Evolutionary conservation across 1,284 basidiomycete species (phyloP).

Genomic region (Phellopilus nigrolimitatus): DNA sequence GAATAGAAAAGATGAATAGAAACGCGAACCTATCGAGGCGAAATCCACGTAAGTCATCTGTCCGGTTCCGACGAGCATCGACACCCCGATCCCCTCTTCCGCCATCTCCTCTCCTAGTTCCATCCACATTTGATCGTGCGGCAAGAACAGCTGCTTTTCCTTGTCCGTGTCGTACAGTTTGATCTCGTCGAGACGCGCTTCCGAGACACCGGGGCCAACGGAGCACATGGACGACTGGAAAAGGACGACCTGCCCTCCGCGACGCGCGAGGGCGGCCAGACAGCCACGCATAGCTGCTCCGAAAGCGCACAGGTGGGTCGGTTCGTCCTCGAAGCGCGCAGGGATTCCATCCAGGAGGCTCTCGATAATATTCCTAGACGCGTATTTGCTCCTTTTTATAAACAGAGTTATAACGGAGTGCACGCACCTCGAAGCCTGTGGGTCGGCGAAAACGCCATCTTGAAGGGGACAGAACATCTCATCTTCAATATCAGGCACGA

Average conservation of each 20-base stretch:
- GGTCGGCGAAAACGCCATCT: slow-evolving; percentile 76
- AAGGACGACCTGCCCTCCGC: slow-evolving; percentile 82
- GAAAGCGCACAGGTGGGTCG: slow-evolving; percentile 58
- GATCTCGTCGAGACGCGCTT: slow-evolving; percentile 55
- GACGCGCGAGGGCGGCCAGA: slow-evolving; percentile 69
- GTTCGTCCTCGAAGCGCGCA: slow-evolving; percentile 52
- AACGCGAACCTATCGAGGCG: slow-evolving; percentile 71
- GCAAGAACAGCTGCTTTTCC: slow-evolving; percentile 76
- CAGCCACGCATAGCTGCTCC: slow-evolving; percentile 77
- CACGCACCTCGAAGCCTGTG: slow-evolving; percentile 61
- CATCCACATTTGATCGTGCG: slow-evolving; percentile 76
- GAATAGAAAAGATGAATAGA: not conserved
- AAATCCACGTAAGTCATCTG: slow-evolving; percentile 74
- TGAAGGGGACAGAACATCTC: slow-evolving; percentile 87
- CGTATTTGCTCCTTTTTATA: not conserved
- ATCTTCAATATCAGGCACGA: slow-evolving; percentile 80
- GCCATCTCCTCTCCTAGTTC: slow-evolving; percentile 85
- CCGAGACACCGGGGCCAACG: slow-evolving; percentile 70
- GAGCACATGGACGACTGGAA: slow-evolving; percentile 82
- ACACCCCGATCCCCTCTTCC: slow-evolving; percentile 88
- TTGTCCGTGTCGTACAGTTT: slow-evolving; percentile 86
- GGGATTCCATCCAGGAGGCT: slow-evolving; percentile 66
- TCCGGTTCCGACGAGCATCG: slow-evolving; percentile 82
- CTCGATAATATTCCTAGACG: slow-evolving; percentile 51
- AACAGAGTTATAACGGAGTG: not conserved